phyloP scores from a whole-genome alignment of 352 stramenopile species.

The Phytophthora chlamydospora region DNA sequence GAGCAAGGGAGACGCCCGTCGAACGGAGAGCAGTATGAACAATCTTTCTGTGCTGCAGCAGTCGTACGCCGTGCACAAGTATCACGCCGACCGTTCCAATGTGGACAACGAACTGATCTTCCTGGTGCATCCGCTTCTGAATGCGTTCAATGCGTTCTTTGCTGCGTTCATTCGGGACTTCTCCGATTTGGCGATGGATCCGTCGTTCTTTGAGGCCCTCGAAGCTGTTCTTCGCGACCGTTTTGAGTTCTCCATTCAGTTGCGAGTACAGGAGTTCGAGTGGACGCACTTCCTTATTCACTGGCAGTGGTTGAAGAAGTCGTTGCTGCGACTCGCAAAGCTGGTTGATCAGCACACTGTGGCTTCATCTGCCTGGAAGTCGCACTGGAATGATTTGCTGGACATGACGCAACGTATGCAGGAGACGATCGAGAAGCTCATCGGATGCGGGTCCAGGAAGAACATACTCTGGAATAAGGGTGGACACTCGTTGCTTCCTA shows the following conservation, averaged over 20 bases:
- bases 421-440: constrained; percentile 69
- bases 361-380: constrained; percentile 19
- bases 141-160: constrained; percentile 63
- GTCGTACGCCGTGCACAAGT: constrained; percentile 82
- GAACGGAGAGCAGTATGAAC: constrained; percentile 40
- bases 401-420: constrained; percentile 82
- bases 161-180: constrained; percentile 26
- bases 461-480: constrained; percentile 94
- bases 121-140: constrained; percentile 72
- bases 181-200: constrained; percentile 4
- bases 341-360: constrained; percentile 22
- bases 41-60: constrained; percentile 77
- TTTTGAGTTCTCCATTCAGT: constrained; percentile 82
- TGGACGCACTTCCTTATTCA: constrained; percentile 88
- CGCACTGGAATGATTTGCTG: constrained; percentile 51
- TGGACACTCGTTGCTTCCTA: constrained; percentile 82
- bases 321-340: constrained; percentile 42
- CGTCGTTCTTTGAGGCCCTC: constrained; percentile 30
- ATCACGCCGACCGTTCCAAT: constrained; percentile 73
- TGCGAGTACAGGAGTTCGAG: constrained; percentile 58
- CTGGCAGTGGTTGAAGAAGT: constrained; percentile 82
- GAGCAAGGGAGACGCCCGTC: constrained; percentile 15
- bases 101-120: constrained; percentile 81
- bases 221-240: constrained; percentile 60
- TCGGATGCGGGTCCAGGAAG: constrained; percentile 70